Percentiles rank a stretch among this genome's conserved stretches.
Evolutionary conservation across 2,329 filamentous ascomycete species (phyloP).

Genomic region (Colletotrichum sp.): DNA sequence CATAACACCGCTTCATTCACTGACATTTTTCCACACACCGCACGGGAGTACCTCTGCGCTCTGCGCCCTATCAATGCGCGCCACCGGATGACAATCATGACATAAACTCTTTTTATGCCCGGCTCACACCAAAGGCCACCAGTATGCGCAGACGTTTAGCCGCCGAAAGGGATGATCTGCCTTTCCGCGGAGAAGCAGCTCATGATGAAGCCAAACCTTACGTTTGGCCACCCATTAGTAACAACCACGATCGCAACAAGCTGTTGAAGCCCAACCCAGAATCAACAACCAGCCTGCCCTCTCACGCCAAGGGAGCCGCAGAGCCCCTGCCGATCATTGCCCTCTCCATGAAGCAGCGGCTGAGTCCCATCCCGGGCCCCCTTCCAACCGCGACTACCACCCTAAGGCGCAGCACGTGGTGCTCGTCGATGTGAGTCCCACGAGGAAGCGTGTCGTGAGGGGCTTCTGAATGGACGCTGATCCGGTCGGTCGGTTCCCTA

Average conservation of each 20-base stretch:
- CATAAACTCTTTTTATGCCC: neutral
- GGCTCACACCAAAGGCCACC: neutral
- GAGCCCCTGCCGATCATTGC: slow-evolving; percentile 8
- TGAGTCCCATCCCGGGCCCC: neutral
- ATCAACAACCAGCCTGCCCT: neutral
- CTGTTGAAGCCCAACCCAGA: neutral
- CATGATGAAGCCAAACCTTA: neutral
- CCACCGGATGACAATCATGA: neutral
- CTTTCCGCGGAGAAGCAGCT: neutral
- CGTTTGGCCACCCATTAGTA: neutral
- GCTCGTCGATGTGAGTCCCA: neutral
- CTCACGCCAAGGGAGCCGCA: neutral
- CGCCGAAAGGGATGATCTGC: neutral
- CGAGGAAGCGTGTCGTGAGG: neutral
- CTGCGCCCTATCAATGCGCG: neutral
- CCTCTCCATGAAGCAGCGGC: neutral
- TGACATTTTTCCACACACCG: neutral
- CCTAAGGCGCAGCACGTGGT: slow-evolving; percentile 12
- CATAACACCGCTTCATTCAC: neutral
- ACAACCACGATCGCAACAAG: neutral
- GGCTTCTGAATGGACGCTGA: neutral
- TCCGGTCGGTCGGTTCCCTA: neutral
- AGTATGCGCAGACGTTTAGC: neutral
- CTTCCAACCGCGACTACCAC: neutral
- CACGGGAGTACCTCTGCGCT: neutral